A percentile compares a stretch with the other conserved stretches of the same genome.
Conservation (phyloP, 1,284 basidiomycete genomes). For the Anthracocystis walkeri region DNA sequence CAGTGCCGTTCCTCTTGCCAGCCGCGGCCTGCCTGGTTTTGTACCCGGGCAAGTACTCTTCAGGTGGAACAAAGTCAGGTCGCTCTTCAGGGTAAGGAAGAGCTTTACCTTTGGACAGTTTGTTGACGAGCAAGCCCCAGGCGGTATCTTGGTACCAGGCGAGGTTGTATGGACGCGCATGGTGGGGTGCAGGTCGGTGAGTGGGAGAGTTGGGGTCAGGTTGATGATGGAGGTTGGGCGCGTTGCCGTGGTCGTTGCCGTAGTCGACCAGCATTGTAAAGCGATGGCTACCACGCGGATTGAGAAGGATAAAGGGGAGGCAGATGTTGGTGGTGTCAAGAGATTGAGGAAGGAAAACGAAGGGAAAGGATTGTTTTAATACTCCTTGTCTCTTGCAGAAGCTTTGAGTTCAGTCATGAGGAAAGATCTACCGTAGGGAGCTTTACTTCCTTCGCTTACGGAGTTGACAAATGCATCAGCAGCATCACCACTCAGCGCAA, state of each 20-base stretch:
- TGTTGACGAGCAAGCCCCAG: conserved; percentile 36
- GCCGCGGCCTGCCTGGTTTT: conserved; percentile 8
- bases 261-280: conserved; percentile 16
- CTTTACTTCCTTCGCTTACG: background rate
- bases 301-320: no score
- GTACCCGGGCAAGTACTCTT: conserved; percentile 42
- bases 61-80: conserved; percentile 35
- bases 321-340: background rate
- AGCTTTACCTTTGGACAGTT: conserved; percentile 30
- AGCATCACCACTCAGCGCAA: no score
- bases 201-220: conserved; percentile 11
- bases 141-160: conserved; percentile 50
- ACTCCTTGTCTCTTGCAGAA: no score
- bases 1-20: background rate
- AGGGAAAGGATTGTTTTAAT: no score
- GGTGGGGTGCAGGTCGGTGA: conserved; percentile 22
- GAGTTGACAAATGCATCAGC: no score
- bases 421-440: background rate
- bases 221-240: conserved; percentile 28
- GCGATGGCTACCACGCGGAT: background rate
- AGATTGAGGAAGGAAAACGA: background rate
- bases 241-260: conserved; percentile 16
- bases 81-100: conserved; percentile 40
- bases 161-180: conserved; percentile 17
- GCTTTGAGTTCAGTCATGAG: no score